A percentile compares a stretch with the other conserved stretches of the same genome.
Evolutionary conservation across 345 rosid genomes (phyloP).

Genomic region (Gossypium turneri): DNA sequence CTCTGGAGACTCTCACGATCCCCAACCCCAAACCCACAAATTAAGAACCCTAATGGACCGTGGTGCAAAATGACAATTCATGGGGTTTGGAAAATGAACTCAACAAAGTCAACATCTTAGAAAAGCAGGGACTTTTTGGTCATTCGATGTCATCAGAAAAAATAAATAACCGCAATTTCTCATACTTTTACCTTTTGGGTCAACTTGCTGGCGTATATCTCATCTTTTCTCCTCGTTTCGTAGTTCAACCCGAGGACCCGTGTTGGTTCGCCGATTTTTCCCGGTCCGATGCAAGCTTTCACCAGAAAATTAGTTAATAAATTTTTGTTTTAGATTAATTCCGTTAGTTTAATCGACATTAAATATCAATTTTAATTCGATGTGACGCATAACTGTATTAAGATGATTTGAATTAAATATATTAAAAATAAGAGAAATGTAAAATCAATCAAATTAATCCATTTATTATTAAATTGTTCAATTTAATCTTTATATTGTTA

Average conservation of each 20-base stretch:
- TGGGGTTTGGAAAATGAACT: background rate
- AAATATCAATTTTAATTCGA: no score
- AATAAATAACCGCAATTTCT: conserved; percentile 20
- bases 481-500: no score
- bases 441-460: no score
- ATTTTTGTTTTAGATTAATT: no score
- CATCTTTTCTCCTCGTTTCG: conserved; percentile 28
- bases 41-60: background rate
- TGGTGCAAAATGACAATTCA: background rate
- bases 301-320: conserved; percentile 27
- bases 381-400: no score
- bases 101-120: background rate
- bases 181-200: conserved; percentile 25
- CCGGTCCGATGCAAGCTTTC: conserved; percentile 25
- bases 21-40: background rate
- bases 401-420: no score
- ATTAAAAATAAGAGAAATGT: no score
- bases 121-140: conserved; percentile 21
- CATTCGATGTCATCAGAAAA: background rate
- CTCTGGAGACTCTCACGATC: background rate
- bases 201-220: conserved; percentile 32
- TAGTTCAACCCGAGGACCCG: conserved; percentile 45
- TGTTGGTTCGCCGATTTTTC: conserved; percentile 38
- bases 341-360: no score
- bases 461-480: no score